A percentile compares a stretch with the other conserved stretches of the same genome.
phyloP scores from a whole-genome alignment of 2,329 filamentous ascomycete species.

The Xylaria sp. region DNA sequence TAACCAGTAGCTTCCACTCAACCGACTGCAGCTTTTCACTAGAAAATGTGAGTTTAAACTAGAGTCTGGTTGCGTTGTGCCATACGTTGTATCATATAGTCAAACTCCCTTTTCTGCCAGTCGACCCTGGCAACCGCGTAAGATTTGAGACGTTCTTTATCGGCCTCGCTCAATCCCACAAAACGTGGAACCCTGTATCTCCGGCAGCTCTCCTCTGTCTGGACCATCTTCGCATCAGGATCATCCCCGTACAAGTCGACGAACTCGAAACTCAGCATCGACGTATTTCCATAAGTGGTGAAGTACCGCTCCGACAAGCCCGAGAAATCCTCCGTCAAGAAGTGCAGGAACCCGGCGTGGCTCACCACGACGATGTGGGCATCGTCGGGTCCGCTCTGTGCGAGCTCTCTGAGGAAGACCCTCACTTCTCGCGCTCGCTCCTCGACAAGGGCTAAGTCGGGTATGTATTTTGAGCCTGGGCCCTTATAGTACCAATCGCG shows the following conservation, averaged over 20 bases:
- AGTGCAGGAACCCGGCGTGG: constrained; percentile 85
- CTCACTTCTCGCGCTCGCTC: constrained; percentile 65
- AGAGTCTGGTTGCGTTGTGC: not conserved
- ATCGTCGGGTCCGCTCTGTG: constrained; percentile 54
- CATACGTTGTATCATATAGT: not conserved
- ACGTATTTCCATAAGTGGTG: constrained; percentile 76
- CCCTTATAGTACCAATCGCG: constrained; percentile 77
- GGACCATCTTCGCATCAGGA: constrained; percentile 53
- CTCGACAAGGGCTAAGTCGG: constrained; percentile 62
- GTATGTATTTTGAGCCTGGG: constrained; percentile 54
- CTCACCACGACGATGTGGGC: constrained; percentile 79
- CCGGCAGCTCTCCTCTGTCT: constrained; percentile 28
- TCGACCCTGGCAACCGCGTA: constrained; percentile 25
- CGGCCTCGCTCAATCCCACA: constrained; percentile 14
- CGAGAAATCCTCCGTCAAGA: constrained; percentile 82
- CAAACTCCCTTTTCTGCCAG: constrained; percentile 24
- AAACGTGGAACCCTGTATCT: constrained; percentile 6
- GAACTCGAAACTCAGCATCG: constrained; percentile 75
- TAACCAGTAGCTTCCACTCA: not conserved
- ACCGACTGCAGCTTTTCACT: not conserved
- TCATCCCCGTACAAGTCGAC: constrained; percentile 59
- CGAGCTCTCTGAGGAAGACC: constrained; percentile 60
- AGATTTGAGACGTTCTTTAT: constrained; percentile 7
- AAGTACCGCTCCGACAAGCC: constrained; percentile 58
- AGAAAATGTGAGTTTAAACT: constrained; percentile 2